phyloP scores from a whole-genome alignment of 305 asterid species.

The Fraxinus baroniana region DNA sequence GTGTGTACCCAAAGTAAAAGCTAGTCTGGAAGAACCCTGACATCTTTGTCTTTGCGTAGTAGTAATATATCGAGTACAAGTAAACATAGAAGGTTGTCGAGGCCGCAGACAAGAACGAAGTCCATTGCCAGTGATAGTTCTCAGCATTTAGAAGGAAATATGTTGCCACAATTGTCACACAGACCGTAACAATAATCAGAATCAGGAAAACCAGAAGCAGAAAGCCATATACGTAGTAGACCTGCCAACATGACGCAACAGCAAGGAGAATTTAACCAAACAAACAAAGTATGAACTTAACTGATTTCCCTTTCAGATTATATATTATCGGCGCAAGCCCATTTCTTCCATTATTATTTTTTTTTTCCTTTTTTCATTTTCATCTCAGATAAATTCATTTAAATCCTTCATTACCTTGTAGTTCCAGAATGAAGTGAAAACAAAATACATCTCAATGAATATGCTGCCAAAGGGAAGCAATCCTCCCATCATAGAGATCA shows the following conservation, averaged over 20 bases:
- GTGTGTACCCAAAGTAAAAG: slow-evolving; percentile 65
- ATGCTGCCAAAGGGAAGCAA: slow-evolving; percentile 59
- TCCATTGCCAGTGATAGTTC: slow-evolving; percentile 75
- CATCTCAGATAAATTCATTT: not conserved
- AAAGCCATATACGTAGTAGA: slow-evolving; percentile 65
- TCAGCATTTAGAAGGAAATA: slow-evolving; percentile 66
- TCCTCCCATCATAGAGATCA: slow-evolving; percentile 59
- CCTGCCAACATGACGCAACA: slow-evolving; percentile 34
- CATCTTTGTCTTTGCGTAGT: slow-evolving; percentile 60
- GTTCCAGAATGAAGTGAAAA: slow-evolving; percentile 64
- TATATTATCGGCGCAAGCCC: not conserved
- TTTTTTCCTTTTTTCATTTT: not conserved
- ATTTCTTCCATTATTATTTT: not conserved
- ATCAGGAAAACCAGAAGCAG: slow-evolving; percentile 65
- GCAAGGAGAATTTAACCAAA: not conserved
- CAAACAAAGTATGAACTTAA: not conserved
- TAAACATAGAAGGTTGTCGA: slow-evolving; percentile 59
- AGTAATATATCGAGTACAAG: slow-evolving; percentile 58
- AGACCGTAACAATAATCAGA: slow-evolving; percentile 57
- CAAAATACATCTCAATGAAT: slow-evolving; percentile 60
- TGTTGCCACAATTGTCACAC: slow-evolving; percentile 71
- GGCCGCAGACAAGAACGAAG: slow-evolving; percentile 63
- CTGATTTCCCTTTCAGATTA: not conserved
- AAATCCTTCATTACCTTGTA: slow-evolving; percentile 41
- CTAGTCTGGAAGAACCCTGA: slow-evolving; percentile 68